Percentiles rank a stretch among this genome's conserved stretches.
These are phyloP conservation scores for Liriodendron chinense DNA, from an alignment of 164 flowering plant genomes.

Conservation along the genomic window DNA sequence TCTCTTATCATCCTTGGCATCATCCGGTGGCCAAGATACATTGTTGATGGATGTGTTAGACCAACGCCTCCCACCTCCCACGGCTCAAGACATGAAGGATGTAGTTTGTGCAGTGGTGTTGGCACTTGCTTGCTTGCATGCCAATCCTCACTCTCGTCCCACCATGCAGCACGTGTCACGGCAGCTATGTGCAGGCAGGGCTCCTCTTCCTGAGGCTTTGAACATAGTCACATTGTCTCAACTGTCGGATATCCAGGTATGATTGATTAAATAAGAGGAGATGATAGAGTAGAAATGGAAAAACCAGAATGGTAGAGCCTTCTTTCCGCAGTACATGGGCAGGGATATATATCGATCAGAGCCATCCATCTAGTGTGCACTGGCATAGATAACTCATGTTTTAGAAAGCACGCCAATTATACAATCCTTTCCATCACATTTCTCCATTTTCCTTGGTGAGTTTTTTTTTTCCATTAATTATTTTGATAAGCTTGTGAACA, in stretches of 20 bases:
- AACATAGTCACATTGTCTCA: not conserved
- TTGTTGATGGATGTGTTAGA: constrained; percentile 5
- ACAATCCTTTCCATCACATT: too few species aligned
- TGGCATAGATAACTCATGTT: too few species aligned
- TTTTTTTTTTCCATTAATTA: too few species aligned
- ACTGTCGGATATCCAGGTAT: not conserved
- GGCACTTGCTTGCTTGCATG: constrained; percentile 6
- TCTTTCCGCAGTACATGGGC: too few species aligned
- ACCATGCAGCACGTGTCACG: constrained; percentile 10
- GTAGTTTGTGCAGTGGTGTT: not conserved
- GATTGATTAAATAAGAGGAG: not conserved
- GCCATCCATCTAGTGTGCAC: too few species aligned
- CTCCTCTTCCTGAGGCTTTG: not conserved
- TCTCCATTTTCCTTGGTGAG: too few species aligned
- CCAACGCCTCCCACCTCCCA: constrained; percentile 4
- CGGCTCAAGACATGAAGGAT: not conserved
- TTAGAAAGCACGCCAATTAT: too few species aligned
- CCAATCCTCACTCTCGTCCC: constrained; percentile 16
- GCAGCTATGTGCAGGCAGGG: not conserved
- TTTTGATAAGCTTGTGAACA: too few species aligned
- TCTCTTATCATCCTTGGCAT: not conserved
- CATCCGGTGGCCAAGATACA: not conserved
- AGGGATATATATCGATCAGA: too few species aligned
- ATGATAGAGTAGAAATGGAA: too few species aligned
- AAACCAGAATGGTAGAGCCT: too few species aligned